Evolutionary conservation across 2,329 filamentous ascomycete species (phyloP), one percentile per base, ranked within the genome.

Genomic region (Beauveria sp.): DNA sequence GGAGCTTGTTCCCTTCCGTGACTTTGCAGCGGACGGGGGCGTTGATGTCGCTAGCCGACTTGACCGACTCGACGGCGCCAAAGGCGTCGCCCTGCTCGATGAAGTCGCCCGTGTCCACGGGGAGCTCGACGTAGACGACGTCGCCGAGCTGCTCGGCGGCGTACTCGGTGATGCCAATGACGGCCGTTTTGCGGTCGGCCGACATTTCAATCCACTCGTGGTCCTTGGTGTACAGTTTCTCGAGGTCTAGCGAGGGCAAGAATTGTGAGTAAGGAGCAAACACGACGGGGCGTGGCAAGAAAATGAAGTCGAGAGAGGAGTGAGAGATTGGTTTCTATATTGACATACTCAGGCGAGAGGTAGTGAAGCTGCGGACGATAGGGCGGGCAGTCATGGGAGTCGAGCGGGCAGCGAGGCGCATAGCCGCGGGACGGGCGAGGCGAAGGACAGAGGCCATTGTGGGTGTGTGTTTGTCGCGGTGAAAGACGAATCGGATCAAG

Each of bases 151-250:
- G 88, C 70, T 96, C 85, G 67, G 94, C 90, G 22, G 94, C 94
- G 81, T 96, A 97, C 68, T 88, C 82, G 61, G 91, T 94, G 74
- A 99, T 96, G 63, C 94, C 94, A 67, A 87, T 80, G 56, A 83
- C 84, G 80, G 90, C 92, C 55, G 87, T 88, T 76, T 90, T 93
- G 73, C 88, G 86, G 77, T 96, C 90, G 56, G 85, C 85, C 61
- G 87, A 88, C 63, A 96, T 79, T 76, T 97, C 92, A 73, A 99
- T 87, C 94, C 94, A 99, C 80, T 99, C 94, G 81, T 99, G 94
- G 73, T 97, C 93, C 75, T 92, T 89, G 66, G 94, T 97, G 82
- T 96, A 99, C 75, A 88, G 90, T 79, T 94, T 93, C 66, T 84
- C 79, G 60, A 81, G 78, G 70, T 77, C 87, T 90, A 16, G 65